Base-by-base conservation (phyloP, 768 basidiomycete species). In the Daedaleopsis sinensis region DNA sequence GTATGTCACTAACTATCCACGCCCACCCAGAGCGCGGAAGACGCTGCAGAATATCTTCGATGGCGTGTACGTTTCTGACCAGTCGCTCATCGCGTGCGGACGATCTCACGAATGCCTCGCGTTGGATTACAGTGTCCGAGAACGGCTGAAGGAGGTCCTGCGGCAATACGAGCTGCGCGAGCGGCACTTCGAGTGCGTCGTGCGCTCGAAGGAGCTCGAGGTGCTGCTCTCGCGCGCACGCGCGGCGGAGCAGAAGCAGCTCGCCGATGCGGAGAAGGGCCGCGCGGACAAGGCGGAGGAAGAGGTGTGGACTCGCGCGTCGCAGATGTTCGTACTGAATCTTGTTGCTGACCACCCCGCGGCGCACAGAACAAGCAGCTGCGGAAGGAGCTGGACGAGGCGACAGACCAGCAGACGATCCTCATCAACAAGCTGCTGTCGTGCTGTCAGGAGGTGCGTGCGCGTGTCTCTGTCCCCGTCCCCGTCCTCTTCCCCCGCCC, bases 151-250 rank as follows among this genome's bases (percentile, higher is more conserved):
- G 70, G 90, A 93, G 67, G 84, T 95, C 38, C 84, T 95, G 47
- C 85, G 87, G 24, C 93, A 94, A 70, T 95, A 95, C 70, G 90
- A 95, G 70, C 85, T 94, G 58, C 89, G 93, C 61, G 93, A 95
- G 77, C 88, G 87, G 71, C 93, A 95, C 79, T 95, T 94, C 67
- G 93, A 94, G 76, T 93, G 91, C 65, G 89, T 95, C 32, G 88
- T 95, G 58, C 90, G 93, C 44, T 94, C 93, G 46, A 95, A 95
- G 75, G 93, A 95, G 74, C 82, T 95, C 23, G 93, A 95, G 71
- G 90, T 95, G 16, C 76, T 95, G 19, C 80, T 95, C 16, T 93
- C 93, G 51, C 86, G 92, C 36, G 93, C 93, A 46, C 87, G 93
- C 72, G 89, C 91, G 24, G 91, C 93, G 11, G 93, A 94, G 69